phyloP scores from a whole-genome alignment of 192 early-diverging fungal genomes.

The Gigaspora rosea region DNA sequence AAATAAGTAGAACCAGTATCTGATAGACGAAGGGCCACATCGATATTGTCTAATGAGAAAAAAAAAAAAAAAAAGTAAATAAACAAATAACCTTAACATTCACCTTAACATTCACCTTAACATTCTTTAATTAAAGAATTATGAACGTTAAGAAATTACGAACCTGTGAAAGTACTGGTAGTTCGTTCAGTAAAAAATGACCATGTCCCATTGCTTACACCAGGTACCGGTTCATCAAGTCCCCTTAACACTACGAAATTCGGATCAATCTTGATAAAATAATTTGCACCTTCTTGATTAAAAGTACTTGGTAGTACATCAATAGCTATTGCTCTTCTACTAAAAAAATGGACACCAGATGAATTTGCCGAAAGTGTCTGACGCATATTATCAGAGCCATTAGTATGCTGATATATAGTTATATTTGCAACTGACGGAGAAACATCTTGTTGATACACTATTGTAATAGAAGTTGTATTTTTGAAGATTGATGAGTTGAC shows the following conservation, averaged over 20 bases:
- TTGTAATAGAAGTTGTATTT: not conserved
- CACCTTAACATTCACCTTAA: not conserved
- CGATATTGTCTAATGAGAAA: not conserved
- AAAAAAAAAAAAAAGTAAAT: not conserved
- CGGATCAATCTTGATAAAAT: not conserved
- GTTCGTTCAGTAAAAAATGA: not conserved
- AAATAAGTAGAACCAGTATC: not conserved
- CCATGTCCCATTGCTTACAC: not conserved
- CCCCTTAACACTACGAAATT: not conserved
- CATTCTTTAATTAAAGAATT: not conserved
- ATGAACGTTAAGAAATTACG: not conserved
- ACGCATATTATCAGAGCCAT: not conserved
- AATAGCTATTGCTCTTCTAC: not conserved
- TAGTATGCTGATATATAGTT: not conserved
- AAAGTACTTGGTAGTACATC: constrained; percentile 2
- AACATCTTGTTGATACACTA: not conserved
- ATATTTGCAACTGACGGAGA: not conserved
- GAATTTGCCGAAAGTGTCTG: not conserved
- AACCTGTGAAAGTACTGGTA: not conserved
- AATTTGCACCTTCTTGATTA: not conserved
- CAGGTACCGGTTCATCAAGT: not conserved
- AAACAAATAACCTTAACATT: not conserved
- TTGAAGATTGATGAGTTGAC: not conserved
- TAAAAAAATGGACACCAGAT: not conserved
- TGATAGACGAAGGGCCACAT: not conserved